Evolutionary conservation across 1,284 basidiomycete genomes (phyloP).

Genomic region (Sanguinoderma infundibulare): DNA sequence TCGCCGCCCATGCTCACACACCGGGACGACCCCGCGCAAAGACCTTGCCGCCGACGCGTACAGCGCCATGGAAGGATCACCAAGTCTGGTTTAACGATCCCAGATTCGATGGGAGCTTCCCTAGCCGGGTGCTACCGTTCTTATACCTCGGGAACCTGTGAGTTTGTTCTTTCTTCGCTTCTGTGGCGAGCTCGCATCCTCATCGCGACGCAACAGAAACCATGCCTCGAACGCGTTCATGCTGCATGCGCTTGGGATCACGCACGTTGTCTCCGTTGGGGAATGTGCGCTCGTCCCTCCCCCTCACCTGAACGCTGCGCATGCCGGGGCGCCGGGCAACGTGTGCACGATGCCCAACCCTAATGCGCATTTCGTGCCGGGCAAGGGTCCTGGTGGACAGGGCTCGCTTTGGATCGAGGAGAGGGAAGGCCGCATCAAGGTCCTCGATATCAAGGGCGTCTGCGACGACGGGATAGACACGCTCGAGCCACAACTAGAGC

Average conservation of each 20-base stretch:
- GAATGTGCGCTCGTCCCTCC: conserved; percentile 88
- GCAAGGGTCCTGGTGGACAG: conserved; percentile 53
- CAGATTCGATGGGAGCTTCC: conserved; percentile 95
- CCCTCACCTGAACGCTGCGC: conserved; percentile 36
- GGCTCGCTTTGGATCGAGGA: conserved; percentile 89
- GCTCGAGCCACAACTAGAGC: conserved; percentile 84
- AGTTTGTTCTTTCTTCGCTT: conserved; percentile 39
- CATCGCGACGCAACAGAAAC: conserved; percentile 55
- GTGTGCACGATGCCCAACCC: conserved; percentile 32
- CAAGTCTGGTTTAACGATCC: conserved; percentile 92
- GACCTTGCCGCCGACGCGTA: conserved; percentile 70
- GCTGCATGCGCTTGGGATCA: conserved; percentile 95
- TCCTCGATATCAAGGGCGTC: conserved; percentile 87
- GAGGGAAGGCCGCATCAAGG: conserved; percentile 85
- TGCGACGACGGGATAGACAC: conserved; percentile 97
- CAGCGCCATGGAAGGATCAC: conserved; percentile 71
- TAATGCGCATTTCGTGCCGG: conserved; percentile 45
- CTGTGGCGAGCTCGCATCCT: neutral
- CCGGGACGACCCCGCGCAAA: conserved; percentile 63
- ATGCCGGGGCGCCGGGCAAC: conserved; percentile 7
- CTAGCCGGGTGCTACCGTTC: conserved; percentile 91
- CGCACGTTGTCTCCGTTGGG: conserved; percentile 96
- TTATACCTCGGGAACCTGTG: conserved; percentile 95
- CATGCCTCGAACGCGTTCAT: conserved; percentile 96
- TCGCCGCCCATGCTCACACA: conserved; percentile 6